These are phyloP conservation scores for Coniophora puteana DNA, from an alignment of 1,284 basidiomycete genomes.

Conservation along the genomic window DNA sequence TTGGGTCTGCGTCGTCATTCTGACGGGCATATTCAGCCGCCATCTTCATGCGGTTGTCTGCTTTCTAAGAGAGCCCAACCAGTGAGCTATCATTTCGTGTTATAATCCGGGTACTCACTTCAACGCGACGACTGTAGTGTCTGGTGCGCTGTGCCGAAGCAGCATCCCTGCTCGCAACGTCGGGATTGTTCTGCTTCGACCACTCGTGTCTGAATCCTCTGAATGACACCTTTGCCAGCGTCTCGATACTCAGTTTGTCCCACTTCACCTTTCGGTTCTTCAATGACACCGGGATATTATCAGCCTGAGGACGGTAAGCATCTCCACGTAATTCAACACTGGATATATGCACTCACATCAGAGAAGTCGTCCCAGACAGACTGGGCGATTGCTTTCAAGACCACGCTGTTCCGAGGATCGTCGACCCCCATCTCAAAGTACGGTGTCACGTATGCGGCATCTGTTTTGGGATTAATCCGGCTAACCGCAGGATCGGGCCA, in stretches of 20 bases:
- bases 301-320: no score
- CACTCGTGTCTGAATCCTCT: not conserved
- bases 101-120: no score
- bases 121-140: no score
- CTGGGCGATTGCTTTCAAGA: not conserved
- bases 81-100: no score
- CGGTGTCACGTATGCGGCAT: not conserved
- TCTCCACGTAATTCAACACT: no score
- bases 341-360: no score
- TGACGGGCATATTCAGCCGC: no score
- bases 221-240: not conserved
- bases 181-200: not conserved
- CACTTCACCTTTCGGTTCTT: not conserved
- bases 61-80: no score
- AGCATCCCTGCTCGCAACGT: no score
- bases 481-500: no score
- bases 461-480: not conserved
- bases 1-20: constrained; percentile 2
- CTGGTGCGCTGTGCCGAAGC: no score
- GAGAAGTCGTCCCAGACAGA: not conserved
- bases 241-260: not conserved
- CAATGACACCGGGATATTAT: not conserved
- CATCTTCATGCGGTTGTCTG: no score
- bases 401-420: not conserved
- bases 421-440: not conserved